These are phyloP conservation scores for Artemisia princeps DNA, from an alignment of 140 eudicot species.

Conservation along the genomic window DNA sequence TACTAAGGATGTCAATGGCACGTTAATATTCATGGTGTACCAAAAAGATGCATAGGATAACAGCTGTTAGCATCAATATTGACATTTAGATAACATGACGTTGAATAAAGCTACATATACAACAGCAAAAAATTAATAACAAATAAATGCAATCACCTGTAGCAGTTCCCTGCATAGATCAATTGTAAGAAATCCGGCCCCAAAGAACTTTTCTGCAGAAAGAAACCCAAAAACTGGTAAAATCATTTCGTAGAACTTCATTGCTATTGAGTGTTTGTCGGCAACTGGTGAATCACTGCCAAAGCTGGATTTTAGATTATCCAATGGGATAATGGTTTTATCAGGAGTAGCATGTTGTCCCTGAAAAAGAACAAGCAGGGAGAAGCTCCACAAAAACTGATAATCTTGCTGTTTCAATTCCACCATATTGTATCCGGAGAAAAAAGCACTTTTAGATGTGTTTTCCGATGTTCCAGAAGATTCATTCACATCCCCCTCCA, in stretches of 20 bases:
- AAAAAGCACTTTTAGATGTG: slow-evolving; percentile 36
- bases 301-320: slow-evolving; percentile 46
- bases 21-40: not conserved
- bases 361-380: slow-evolving; percentile 73
- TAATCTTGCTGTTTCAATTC: slow-evolving; percentile 61
- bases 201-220: slow-evolving; percentile 59
- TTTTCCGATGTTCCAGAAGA: slow-evolving; percentile 37
- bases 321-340: slow-evolving; percentile 45
- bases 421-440: slow-evolving; percentile 85
- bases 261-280: slow-evolving; percentile 35
- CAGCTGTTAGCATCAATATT: slow-evolving; percentile 2
- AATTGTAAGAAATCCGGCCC: slow-evolving; percentile 50
- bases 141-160: slow-evolving; percentile 44
- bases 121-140: not conserved
- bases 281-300: slow-evolving; percentile 44
- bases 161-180: slow-evolving; percentile 68
- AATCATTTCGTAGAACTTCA: slow-evolving; percentile 52
- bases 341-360: slow-evolving; percentile 50
- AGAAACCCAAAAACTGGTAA: slow-evolving; percentile 70
- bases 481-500: slow-evolving; percentile 30
- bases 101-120: not conserved
- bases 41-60: not conserved
- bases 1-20: slow-evolving; percentile 1
- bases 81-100: slow-evolving; percentile 7
- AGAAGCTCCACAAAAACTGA: slow-evolving; percentile 80